Evolutionary conservation across 495 filamentous ascomycete genomes (phyloP).

Genomic region (Annulohypoxylon maeteangense): DNA sequence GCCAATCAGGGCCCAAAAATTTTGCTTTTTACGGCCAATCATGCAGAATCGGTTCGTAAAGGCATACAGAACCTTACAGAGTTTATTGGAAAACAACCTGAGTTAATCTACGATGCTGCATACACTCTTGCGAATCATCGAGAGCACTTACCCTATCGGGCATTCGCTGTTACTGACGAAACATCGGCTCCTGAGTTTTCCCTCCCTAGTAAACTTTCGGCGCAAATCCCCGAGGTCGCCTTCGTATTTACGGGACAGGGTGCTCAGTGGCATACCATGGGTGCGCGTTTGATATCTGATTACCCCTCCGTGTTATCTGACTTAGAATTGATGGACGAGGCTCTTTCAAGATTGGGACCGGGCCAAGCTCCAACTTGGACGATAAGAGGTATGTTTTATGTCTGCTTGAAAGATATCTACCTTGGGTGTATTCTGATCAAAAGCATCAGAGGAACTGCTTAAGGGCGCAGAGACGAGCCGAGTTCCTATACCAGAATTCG

Average conservation of each 20-base stretch:
- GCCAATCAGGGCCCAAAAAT: not conserved
- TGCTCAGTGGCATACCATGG: constrained; percentile 21
- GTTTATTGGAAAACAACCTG: not conserved
- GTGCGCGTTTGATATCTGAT: not conserved
- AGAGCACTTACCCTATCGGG: not conserved
- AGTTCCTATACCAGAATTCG: constrained; percentile 34
- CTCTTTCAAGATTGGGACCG: too few species aligned
- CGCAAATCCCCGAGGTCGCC: not conserved
- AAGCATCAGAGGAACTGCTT: not conserved
- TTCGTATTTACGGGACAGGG: constrained; percentile 28
- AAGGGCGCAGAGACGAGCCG: not conserved
- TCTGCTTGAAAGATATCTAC: too few species aligned
- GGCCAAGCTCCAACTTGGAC: not conserved
- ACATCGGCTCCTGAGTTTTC: too few species aligned
- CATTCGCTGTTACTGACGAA: not conserved
- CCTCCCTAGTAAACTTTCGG: too few species aligned
- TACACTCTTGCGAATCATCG: not conserved
- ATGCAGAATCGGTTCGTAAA: not conserved
- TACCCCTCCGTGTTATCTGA: too few species aligned
- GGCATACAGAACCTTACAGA: not conserved
- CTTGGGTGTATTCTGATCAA: too few species aligned
- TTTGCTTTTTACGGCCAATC: not conserved
- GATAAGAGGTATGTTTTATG: not conserved
- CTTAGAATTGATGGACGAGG: too few species aligned
- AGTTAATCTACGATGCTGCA: not conserved